Evolutionary conservation across 352 stramenopile species (phyloP).

Genomic region (Phytophthora meadii): DNA sequence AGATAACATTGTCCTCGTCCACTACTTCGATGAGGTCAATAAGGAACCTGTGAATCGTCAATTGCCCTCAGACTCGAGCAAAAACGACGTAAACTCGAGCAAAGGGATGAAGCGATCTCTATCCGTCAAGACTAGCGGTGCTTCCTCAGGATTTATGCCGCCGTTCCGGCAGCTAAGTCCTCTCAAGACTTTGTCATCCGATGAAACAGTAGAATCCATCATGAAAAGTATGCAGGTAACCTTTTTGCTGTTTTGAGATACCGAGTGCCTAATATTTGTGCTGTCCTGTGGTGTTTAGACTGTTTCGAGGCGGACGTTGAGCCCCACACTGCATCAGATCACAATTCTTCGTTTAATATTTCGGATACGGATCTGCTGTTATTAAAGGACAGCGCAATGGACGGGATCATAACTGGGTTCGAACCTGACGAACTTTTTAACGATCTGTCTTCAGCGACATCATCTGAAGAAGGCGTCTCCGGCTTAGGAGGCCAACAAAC

Average conservation of each 20-base stretch:
- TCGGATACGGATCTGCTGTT: constrained; percentile 34
- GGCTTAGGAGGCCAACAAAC: constrained; percentile 29
- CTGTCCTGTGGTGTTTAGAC: constrained; percentile 32
- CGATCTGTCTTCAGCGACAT: constrained; percentile 14
- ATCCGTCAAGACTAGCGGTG: constrained; percentile 8
- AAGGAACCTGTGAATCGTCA: constrained; percentile 38
- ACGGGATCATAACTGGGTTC: constrained; percentile 33
- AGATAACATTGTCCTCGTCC: constrained; percentile 79
- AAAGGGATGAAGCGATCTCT: constrained; percentile 56
- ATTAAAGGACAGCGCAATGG: constrained; percentile 44
- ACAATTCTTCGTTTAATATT: constrained; percentile 16
- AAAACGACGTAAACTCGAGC: not conserved
- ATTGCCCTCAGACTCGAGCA: constrained; percentile 1
- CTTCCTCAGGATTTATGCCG: constrained; percentile 1
- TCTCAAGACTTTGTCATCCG: constrained; percentile 14
- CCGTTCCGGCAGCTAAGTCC: constrained; percentile 14
- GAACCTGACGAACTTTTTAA: constrained; percentile 43
- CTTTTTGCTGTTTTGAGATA: not conserved
- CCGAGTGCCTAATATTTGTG: too few species aligned
- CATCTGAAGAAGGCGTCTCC: constrained; percentile 6
- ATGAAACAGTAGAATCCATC: constrained; percentile 57
- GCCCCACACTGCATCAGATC: constrained; percentile 16
- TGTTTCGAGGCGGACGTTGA: constrained; percentile 65
- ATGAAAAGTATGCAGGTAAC: constrained; percentile 55
- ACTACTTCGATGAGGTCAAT: constrained; percentile 86